Percentiles rank a stretch among this genome's conserved stretches.
Conservation (phyloP, 768 basidiomycete species). For the Naganishia randhawae region DNA sequence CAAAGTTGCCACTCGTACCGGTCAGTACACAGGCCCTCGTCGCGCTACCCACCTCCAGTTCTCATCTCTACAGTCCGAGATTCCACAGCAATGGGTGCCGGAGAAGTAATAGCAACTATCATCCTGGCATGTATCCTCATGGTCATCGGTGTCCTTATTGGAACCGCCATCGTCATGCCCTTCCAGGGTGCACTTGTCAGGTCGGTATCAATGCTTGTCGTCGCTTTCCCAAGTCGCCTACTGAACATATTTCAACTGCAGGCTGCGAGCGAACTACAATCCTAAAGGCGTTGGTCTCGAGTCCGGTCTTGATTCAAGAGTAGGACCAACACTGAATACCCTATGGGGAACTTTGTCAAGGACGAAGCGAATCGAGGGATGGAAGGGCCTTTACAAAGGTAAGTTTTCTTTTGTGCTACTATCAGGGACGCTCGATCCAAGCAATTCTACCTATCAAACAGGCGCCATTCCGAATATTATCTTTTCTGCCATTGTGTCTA, state of each 20-base stretch:
- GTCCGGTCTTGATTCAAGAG: constrained; percentile 43
- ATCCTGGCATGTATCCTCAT: constrained; percentile 44
- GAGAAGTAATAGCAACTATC: constrained; percentile 44
- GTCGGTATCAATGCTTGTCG: neutral
- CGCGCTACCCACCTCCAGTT: neutral
- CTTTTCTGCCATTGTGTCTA: constrained; percentile 43
- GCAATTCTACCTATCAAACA: constrained; percentile 9
- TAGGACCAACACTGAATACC: constrained; percentile 47
- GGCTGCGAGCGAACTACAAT: constrained; percentile 49
- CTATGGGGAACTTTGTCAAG: constrained; percentile 43
- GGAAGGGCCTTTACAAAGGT: constrained; percentile 50
- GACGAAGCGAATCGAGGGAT: constrained; percentile 49
- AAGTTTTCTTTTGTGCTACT: neutral
- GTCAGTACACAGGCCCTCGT: neutral
- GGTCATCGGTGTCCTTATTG: constrained; percentile 42
- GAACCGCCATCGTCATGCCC: constrained; percentile 46
- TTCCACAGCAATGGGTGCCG: neutral
- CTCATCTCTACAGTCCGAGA: neutral
- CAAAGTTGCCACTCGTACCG: neutral
- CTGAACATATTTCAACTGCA: neutral
- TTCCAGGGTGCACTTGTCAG: constrained; percentile 48
- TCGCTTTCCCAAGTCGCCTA: neutral
- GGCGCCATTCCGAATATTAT: constrained; percentile 43
- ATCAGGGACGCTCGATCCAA: neutral
- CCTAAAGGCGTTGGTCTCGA: constrained; percentile 49